Evolutionary conservation across 176 grass and related monocot species (phyloP).

Genomic region (Zoysia pacifica): DNA sequence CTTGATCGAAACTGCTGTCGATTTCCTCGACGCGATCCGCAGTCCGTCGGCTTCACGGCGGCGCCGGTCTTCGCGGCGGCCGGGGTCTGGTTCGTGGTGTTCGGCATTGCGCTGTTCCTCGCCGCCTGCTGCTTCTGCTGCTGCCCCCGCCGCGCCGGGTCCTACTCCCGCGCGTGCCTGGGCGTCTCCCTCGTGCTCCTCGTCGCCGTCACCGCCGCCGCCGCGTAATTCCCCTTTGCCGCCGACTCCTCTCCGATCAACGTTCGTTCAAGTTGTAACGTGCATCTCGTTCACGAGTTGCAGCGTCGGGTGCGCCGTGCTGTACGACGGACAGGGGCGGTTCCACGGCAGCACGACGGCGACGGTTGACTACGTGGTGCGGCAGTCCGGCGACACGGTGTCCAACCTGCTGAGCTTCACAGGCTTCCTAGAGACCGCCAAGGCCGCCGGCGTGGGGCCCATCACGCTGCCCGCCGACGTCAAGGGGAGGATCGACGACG

Average conservation of each 20-base stretch:
- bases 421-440: slow-evolving; percentile 47
- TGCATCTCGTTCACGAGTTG: background rate
- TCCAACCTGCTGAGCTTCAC: slow-evolving; percentile 56
- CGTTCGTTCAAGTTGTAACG: background rate
- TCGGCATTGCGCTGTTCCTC: slow-evolving; percentile 60
- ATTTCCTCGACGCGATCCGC: background rate
- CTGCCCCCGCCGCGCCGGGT: slow-evolving; percentile 45
- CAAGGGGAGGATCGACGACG: slow-evolving; percentile 61
- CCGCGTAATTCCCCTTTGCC: slow-evolving; percentile 47
- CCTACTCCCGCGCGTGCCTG: slow-evolving; percentile 50
- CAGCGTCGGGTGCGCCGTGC: slow-evolving; percentile 63
- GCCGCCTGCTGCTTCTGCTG: slow-evolving; percentile 73
- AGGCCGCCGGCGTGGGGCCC: slow-evolving; percentile 45
- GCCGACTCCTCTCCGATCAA: background rate
- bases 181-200: slow-evolving; percentile 57
- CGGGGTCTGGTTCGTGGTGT: slow-evolving; percentile 59
- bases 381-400: slow-evolving; percentile 59
- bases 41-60: slow-evolving; percentile 80
- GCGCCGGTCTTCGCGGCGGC: slow-evolving; percentile 69
- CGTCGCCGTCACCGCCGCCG: slow-evolving; percentile 54
- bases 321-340: slow-evolving; percentile 71
- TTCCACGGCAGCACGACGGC: slow-evolving; percentile 65
- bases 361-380: slow-evolving; percentile 63
- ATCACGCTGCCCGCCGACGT: slow-evolving; percentile 46
- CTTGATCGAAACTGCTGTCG: background rate